Evolutionary conservation across 2,329 filamentous ascomycete genomes (phyloP).

Genomic region (Mollisia scopiformis): DNA sequence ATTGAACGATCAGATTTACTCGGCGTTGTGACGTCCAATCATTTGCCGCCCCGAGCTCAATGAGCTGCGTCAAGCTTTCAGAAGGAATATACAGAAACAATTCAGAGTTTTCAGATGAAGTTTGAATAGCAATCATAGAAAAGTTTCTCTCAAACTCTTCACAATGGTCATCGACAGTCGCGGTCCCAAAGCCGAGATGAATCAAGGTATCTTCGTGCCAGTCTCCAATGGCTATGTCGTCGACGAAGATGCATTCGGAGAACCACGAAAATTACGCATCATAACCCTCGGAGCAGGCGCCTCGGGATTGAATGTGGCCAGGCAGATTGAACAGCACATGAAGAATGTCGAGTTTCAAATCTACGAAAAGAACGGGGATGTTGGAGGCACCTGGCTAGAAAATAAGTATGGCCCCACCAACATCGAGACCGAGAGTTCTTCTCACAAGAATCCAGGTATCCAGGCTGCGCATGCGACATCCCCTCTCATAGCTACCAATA

Average conservation of each 20-base stretch:
- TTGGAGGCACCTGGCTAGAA: conserved; percentile 3
- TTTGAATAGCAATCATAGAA: too few species aligned
- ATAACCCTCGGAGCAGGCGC: conserved; percentile 1
- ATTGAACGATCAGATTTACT: too few species aligned
- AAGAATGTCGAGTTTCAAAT: background rate
- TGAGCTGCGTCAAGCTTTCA: too few species aligned
- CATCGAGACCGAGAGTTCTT: too few species aligned
- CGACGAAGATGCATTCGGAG: conserved; percentile 46
- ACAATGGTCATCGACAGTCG: background rate
- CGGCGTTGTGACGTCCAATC: too few species aligned
- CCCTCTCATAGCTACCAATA: background rate
- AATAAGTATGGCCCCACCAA: background rate
- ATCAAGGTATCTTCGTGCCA: background rate
- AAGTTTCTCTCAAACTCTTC: background rate
- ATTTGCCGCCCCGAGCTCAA: too few species aligned
- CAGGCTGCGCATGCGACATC: background rate
- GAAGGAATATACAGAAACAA: too few species aligned
- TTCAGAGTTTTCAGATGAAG: too few species aligned
- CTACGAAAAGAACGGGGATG: conserved; percentile 3
- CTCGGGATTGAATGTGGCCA: background rate
- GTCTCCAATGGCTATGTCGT: conserved; percentile 40
- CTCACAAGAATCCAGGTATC: background rate
- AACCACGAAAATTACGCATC: background rate
- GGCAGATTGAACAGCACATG: background rate
- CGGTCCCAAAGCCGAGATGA: background rate